Base-by-base conservation (phyloP, 1,284 basidiomycete species). In the Leccinum angustisporum region DNA sequence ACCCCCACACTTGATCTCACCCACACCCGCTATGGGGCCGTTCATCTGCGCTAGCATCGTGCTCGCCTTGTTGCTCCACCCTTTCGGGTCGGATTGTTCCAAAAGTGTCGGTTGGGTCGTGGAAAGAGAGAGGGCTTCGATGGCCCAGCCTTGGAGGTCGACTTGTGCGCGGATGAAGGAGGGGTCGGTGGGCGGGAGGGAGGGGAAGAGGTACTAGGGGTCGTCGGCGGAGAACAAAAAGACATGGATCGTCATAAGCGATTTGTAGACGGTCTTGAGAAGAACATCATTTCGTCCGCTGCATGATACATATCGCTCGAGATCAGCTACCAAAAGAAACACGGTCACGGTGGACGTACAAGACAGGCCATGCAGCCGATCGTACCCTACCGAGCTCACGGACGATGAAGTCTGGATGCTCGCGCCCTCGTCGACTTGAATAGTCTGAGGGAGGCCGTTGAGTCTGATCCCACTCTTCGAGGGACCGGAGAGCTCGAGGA, bases 151-250 rank as follows among this genome's bases (percentile, higher is more conserved):
- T 75, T 95, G 94, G 38, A 99, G 80, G 72, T 98, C 96, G 33
- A 98, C 90, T 73, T 98, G 96, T 0, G 94, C 95, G 16, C 97
- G 90, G 65, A 98, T 98, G 60, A 91, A 84, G 63, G 85, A 90
- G 0, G 89, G 84, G 38, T 91, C 87, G 0, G 79, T 77, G 0
- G 87, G 81, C 11, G 93, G 92, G 61, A 94, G 86, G 54, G 83
- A 83, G 0, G 94, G 90, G 76, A 98, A 97, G 14, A 97, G 82
- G 58, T 90, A 25, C 25, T 27, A 87, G 59, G 86, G 85, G 70
- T 98, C 94, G 70, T 97, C 94, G 0, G 90, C 92, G 2, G 97
- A 98, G 76, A 98, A 98, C 1, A 92, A 90, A 74, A 99, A 98
- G 36, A 98, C 88, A 72, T 99, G 97, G 10, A 98, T 92, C 0